Evolutionary conservation across 2,329 filamentous ascomycete species (phyloP).

Genomic region (Aspergillus neoniger): DNA sequence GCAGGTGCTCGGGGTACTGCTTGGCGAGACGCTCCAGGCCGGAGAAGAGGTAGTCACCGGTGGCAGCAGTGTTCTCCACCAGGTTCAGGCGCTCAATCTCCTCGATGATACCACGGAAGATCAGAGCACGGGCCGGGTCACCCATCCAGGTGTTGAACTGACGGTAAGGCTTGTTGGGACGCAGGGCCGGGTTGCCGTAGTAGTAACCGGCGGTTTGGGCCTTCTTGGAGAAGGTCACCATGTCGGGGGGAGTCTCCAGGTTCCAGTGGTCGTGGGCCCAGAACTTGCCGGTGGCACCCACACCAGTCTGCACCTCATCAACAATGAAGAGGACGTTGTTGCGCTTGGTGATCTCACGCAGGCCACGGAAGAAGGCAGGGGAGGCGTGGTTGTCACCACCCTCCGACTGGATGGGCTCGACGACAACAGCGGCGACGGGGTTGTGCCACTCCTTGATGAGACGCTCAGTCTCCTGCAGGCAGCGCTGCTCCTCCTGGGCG

Average conservation of each 20-base stretch:
- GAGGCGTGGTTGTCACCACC: slow-evolving; percentile 94
- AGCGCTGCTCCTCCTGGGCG: slow-evolving; percentile 74
- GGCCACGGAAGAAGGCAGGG: slow-evolving; percentile 79
- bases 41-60: slow-evolving; percentile 75
- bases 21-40: slow-evolving; percentile 67
- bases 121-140: slow-evolving; percentile 78
- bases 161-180: slow-evolving; percentile 89
- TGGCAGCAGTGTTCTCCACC: slow-evolving; percentile 74
- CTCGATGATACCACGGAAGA: slow-evolving; percentile 82
- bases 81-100: slow-evolving; percentile 76
- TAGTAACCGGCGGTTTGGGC: slow-evolving; percentile 93
- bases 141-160: slow-evolving; percentile 99
- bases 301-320: slow-evolving; percentile 91
- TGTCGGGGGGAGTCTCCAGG: slow-evolving; percentile 76
- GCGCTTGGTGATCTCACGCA: slow-evolving; percentile 72
- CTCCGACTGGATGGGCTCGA: slow-evolving; percentile 92
- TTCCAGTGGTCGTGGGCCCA: slow-evolving; percentile 98
- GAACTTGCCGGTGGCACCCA: slow-evolving; percentile 90
- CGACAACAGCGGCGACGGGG: slow-evolving; percentile 76
- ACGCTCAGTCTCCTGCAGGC: slow-evolving; percentile 79
- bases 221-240: slow-evolving; percentile 96
- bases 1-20: slow-evolving; percentile 74
- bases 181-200: slow-evolving; percentile 75
- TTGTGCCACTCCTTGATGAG: slow-evolving; percentile 77
- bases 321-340: slow-evolving; percentile 78